Base-by-base conservation (phyloP, 2,329 filamentous ascomycete genomes). In the Colletotrichum paranaense region DNA sequence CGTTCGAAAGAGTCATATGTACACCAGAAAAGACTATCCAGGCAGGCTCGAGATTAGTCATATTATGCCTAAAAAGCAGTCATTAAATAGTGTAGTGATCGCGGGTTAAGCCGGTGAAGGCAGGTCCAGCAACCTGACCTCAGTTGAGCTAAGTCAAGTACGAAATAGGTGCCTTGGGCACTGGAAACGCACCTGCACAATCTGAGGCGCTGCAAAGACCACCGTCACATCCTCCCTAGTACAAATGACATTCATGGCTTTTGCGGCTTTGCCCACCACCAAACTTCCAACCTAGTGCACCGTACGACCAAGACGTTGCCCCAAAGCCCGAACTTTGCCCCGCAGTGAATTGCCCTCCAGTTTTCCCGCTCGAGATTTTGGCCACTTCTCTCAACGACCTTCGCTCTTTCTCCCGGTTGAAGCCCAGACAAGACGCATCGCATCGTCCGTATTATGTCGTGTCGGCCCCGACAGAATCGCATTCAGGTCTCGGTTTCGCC, bases 361-460 rank as follows among this genome's bases (percentile, higher is more conserved):
- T 65, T 65, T 65, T 38, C 52, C n/a, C 26, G 64, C 14, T 58
- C 35, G 46, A 70, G 52, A 32, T 32, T 64, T 64, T 32, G 30
- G 26, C 49, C 19, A 67, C n/a, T 12, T 9, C 58, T 9, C 58
- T 55, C 8, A 26, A 65, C 32, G 12, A 55, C 59, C 14, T 22
- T 16, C 9, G 38, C 24, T 42, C 24, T 62, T 59, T 16, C 12
- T 14, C 35, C 42, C 32, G 22, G 38, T 49, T 11, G 32, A 49
- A 63, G 60, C 32, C 28, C 24, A 49, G 71, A 49, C 16, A 49
- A 49, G 42, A 42, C 28, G 57, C 55, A 60, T 28, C 28, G 12
- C 67, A 28, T 62, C 35, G 53, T 53, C 59, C 66, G 66, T 63
- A 71, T 73, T 65, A 74, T 75, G 66, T 71, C 58, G 56, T 49